phyloP scores from a whole-genome alignment of 2,329 filamentous ascomycete genomes.

The Falciphora oryzae region DNA sequence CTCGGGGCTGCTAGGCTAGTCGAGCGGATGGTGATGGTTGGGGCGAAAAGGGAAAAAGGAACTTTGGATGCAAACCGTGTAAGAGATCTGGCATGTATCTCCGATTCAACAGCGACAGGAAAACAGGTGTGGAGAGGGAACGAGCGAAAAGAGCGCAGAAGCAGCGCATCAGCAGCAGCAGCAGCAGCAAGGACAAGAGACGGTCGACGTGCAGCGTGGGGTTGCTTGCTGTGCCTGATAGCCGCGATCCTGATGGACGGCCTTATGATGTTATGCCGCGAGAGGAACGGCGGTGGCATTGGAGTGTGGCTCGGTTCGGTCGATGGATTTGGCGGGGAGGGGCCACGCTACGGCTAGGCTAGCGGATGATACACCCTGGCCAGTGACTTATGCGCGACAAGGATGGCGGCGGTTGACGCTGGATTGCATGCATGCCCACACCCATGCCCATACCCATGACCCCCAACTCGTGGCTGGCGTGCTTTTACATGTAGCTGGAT shows the following conservation, averaged over 20 bases:
- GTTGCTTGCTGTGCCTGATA: not conserved
- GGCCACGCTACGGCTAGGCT: not conserved
- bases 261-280: not conserved
- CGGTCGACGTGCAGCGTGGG: not conserved
- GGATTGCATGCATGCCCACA: not conserved
- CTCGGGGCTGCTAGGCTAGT: too few relatives aligned
- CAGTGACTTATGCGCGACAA: not conserved
- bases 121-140: too few relatives aligned
- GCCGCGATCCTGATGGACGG: not conserved
- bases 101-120: too few relatives aligned
- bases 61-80: too few relatives aligned
- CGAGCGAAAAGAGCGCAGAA: too few relatives aligned
- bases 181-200: not conserved
- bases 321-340: not conserved
- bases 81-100: too few relatives aligned
- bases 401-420: constrained; percentile 1
- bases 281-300: not conserved
- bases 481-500: too few relatives aligned
- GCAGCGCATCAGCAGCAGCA: too few relatives aligned
- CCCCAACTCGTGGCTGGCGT: constrained; percentile 3
- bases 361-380: not conserved
- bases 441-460: not conserved
- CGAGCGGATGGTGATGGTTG: too few relatives aligned
- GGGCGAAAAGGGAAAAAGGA: too few relatives aligned
- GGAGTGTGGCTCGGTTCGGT: not conserved